phyloP scores from a whole-genome alignment of 1,284 basidiomycete genomes.

The Ganoderma sinense region DNA sequence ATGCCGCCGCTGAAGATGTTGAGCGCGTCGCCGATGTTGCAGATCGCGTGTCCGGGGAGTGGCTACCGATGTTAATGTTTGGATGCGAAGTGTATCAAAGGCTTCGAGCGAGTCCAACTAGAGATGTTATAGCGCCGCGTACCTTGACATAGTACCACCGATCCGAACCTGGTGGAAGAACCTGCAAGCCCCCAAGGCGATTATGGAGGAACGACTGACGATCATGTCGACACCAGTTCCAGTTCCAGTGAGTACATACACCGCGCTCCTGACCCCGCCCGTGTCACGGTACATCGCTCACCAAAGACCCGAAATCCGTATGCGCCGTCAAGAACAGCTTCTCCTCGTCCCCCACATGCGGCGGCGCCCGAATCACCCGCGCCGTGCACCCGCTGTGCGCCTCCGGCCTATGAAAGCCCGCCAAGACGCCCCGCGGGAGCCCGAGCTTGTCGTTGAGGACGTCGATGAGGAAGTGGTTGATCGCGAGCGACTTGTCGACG shows the following conservation, averaged over 20 bases:
- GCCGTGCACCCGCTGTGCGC: constrained; percentile 25
- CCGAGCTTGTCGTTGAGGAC: constrained; percentile 42
- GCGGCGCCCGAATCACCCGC: constrained; percentile 41
- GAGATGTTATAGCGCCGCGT: neutral
- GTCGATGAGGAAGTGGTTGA: constrained; percentile 41
- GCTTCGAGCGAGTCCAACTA: neutral
- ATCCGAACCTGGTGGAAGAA: constrained; percentile 65
- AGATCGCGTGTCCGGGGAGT: constrained; percentile 41
- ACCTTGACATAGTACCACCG: constrained; percentile 75
- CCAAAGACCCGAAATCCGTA: constrained; percentile 45
- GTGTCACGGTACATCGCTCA: too few species aligned
- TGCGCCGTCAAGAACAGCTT: constrained; percentile 37
- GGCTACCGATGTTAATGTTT: constrained; percentile 31
- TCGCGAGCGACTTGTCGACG: constrained; percentile 37
- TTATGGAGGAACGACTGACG: constrained; percentile 71
- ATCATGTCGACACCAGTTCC: neutral
- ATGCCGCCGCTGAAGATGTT: constrained; percentile 47
- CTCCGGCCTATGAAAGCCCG: constrained; percentile 31
- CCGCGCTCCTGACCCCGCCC: too few species aligned
- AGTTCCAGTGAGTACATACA: too few species aligned
- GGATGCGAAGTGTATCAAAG: neutral
- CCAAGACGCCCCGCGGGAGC: constrained; percentile 40
- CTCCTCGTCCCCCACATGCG: constrained; percentile 19
- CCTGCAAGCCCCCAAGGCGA: constrained; percentile 75
- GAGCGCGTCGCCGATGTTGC: constrained; percentile 48